A percentile compares a stretch with the other conserved stretches of the same genome.
Conservation (phyloP, 2,329 filamentous ascomycete species). For the Akanthomyces uredinophilus region DNA sequence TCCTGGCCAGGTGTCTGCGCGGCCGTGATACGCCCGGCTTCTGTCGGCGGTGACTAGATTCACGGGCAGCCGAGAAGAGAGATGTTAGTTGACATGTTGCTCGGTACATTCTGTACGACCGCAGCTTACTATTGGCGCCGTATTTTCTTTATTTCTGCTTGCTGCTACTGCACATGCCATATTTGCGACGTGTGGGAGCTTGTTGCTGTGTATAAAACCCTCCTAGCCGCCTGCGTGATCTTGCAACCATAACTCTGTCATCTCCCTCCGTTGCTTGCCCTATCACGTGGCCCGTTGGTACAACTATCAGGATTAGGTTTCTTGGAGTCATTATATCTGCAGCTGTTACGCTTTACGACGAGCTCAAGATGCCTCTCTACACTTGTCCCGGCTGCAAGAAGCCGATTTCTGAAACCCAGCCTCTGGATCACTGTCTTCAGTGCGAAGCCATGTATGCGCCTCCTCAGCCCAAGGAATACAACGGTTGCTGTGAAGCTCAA, state of each 20-base stretch:
- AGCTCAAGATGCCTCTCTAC: slow-evolving; percentile 11
- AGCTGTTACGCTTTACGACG: fast-evolving
- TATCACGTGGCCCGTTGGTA: neutral
- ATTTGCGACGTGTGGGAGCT: neutral
- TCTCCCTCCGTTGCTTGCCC: neutral
- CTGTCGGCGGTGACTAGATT: neutral
- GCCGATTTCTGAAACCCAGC: slow-evolving; percentile 12
- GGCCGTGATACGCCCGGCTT: neutral
- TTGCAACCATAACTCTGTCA: neutral
- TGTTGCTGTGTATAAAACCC: neutral
- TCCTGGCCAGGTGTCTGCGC: too few relatives aligned
- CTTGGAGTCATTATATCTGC: neutral
- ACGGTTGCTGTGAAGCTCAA: neutral
- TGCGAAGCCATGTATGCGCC: slow-evolving; percentile 7
- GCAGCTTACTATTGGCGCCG: neutral
- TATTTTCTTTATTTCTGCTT: neutral
- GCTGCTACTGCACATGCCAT: neutral
- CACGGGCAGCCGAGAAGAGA: neutral
- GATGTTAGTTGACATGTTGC: slow-evolving; percentile 11
- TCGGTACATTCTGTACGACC: neutral
- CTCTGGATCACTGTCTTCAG: slow-evolving; percentile 11
- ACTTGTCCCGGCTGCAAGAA: slow-evolving; percentile 11
- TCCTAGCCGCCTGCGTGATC: too few relatives aligned
- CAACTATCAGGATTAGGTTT: neutral
- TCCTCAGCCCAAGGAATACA: neutral